These are phyloP conservation scores for Suillus decipiens DNA, from an alignment of 768 basidiomycete species.

Conservation along the genomic window DNA sequence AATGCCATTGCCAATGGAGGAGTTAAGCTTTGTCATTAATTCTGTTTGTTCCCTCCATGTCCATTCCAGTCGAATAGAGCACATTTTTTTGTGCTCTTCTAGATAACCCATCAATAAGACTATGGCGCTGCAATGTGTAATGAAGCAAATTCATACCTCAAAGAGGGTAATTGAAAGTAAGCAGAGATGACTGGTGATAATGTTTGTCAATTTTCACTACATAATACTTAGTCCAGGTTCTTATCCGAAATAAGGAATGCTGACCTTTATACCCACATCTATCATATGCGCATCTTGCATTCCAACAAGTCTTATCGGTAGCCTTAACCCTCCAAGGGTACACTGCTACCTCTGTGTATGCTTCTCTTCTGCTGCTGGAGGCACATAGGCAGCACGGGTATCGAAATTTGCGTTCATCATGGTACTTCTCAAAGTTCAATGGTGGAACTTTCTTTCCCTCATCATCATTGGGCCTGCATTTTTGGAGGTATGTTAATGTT, in stretches of 20 bases:
- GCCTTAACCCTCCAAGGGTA: background rate
- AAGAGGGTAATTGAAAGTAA: background rate
- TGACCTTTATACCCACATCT: background rate
- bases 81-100: background rate
- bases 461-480: background rate
- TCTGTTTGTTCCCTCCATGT: background rate
- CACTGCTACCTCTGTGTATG: background rate
- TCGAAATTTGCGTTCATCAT: background rate
- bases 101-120: background rate
- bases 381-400: background rate
- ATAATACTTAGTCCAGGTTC: accelerated
- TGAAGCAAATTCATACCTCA: background rate
- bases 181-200: background rate
- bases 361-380: background rate
- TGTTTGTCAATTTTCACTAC: background rate
- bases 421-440: background rate
- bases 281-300: background rate
- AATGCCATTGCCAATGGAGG: background rate
- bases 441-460: background rate
- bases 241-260: background rate
- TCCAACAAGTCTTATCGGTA: background rate
- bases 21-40: background rate
- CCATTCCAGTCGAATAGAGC: background rate
- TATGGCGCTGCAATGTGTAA: background rate
- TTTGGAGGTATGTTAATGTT: background rate